Evolutionary conservation across 1,139 yeast species (phyloP), one percentile per base, ranked within the genome.

Genomic region (Geotrichum restrictum): DNA sequence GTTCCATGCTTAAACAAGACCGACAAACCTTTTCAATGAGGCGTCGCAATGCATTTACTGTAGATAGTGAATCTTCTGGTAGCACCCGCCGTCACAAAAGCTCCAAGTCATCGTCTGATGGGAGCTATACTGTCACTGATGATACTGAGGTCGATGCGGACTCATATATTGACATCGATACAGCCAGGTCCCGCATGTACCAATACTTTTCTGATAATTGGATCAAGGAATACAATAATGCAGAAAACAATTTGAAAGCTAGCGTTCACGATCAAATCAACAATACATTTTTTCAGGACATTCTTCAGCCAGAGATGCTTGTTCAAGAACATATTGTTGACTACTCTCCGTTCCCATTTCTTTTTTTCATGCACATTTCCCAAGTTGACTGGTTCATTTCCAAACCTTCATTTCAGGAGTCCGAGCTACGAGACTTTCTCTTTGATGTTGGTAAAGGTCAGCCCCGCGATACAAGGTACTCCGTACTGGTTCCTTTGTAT

Each of bases 361-460:
- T 91, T 40, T 70, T 88, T 59, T 75, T 76, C 22, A 63, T 85
- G 24, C 69, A 79, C 11, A 69, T 88, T 67, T 79, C 79, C 46
- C 76, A 79, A 24, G 67, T 86, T n/a, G 80, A 80, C 52, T 66
- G 88, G 52, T 69, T 71, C 3, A 50, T 89, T 1, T 68, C 72
- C 3, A 71, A 75, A 21, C 88, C 96, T 0, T 66, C 74, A 1
- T 83, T 84, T 63, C 78, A 78, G 1, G 60, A 78, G 3, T 74
- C 72, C 1, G 71, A 78, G 3, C 67, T 87, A 16, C 77, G 87
- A 0, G 71, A 81, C 27, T 89, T 82, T 64, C 66, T 91, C 32
- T 70, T 82, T 63, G 77, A 81, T 18, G 74, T 85, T 16, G 98
- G 98, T 3, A 91, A 88, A 65, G 95, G 95, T 0, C 78, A 85